Evolutionary conservation across 2,329 filamentous ascomycete species (phyloP).

Genomic region (Exophiala alcalophila): DNA sequence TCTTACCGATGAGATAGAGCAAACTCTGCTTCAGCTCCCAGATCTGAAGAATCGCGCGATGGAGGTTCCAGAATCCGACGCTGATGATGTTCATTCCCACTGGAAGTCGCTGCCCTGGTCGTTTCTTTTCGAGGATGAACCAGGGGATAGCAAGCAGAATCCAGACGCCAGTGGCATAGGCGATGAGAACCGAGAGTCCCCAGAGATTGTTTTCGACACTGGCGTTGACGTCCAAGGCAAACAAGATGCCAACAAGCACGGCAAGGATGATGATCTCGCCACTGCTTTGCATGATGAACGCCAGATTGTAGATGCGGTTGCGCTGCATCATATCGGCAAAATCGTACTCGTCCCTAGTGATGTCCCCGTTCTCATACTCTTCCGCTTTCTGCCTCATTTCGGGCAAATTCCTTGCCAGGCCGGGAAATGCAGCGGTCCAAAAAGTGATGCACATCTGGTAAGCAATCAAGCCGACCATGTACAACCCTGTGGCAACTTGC

Average conservation of each 20-base stretch:
- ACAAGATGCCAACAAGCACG: conserved; percentile 64
- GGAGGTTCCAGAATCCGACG: conserved; percentile 62
- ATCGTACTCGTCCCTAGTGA: conserved; percentile 60
- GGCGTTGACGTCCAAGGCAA: conserved; percentile 58
- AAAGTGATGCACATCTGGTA: conserved; percentile 68
- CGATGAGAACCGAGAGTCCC: conserved; percentile 63
- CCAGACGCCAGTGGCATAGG: conserved; percentile 64
- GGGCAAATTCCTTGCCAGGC: conserved; percentile 54
- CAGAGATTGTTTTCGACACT: conserved; percentile 62
- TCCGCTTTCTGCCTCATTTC: conserved; percentile 51
- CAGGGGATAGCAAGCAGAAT: conserved; percentile 62
- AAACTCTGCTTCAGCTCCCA: conserved; percentile 65
- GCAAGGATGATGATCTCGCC: conserved; percentile 62
- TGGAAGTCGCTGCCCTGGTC: conserved; percentile 55
- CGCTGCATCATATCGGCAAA: conserved; percentile 60
- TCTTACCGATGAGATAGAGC: conserved; percentile 60
- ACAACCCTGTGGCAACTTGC: conserved; percentile 59
- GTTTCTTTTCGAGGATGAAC: conserved; percentile 63
- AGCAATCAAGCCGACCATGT: conserved; percentile 64
- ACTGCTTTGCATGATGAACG: conserved; percentile 63
- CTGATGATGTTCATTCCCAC: conserved; percentile 49
- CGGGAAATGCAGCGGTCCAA: conserved; percentile 64
- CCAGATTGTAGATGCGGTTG: conserved; percentile 61
- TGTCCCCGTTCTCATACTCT: conserved; percentile 50
- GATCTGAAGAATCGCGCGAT: conserved; percentile 57